Conservation (phyloP, 768 basidiomycete species). For the Trametes meyenii region DNA sequence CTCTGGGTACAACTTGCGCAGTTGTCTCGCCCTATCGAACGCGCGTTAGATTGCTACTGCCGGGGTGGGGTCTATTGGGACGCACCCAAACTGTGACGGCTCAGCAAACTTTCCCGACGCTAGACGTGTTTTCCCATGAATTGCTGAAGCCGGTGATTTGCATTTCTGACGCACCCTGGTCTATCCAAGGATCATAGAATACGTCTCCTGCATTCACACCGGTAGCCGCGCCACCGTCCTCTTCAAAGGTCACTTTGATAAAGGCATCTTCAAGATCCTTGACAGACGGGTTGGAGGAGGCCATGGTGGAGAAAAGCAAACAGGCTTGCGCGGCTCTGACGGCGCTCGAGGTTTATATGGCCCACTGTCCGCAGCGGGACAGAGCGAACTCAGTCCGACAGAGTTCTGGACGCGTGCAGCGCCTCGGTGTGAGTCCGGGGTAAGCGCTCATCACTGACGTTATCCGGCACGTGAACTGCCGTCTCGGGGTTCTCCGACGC, state of each 20-base stretch:
- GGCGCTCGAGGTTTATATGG: neutral
- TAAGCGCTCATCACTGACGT: constrained; percentile 2
- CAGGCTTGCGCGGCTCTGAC: too few species aligned
- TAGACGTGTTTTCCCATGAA: constrained; percentile 15
- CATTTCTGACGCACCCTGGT: constrained; percentile 44
- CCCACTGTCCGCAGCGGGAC: neutral
- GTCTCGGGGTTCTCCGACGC: constrained; percentile 17
- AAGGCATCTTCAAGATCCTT: constrained; percentile 43
- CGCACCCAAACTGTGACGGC: constrained; percentile 36
- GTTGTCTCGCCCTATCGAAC: constrained; percentile 42
- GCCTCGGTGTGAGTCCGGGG: neutral
- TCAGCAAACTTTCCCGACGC: constrained; percentile 57
- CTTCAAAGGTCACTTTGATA: constrained; percentile 48
- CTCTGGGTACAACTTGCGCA: constrained; percentile 62
- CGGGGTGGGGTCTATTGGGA: neutral
- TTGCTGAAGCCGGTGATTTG: neutral
- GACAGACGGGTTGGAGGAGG: neutral
- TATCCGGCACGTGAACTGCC: constrained; percentile 6
- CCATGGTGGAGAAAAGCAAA: neutral
- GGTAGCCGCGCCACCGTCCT: constrained; percentile 19
- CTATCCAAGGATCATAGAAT: constrained; percentile 56
- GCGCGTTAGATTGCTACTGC: neutral
- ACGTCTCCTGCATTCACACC: constrained; percentile 27
- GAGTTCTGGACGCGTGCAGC: neutral
- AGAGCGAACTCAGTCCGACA: too few species aligned